Evolutionary conservation across 371 early-diverging fungal species (phyloP).

Genomic region (Mucor saturninus): DNA sequence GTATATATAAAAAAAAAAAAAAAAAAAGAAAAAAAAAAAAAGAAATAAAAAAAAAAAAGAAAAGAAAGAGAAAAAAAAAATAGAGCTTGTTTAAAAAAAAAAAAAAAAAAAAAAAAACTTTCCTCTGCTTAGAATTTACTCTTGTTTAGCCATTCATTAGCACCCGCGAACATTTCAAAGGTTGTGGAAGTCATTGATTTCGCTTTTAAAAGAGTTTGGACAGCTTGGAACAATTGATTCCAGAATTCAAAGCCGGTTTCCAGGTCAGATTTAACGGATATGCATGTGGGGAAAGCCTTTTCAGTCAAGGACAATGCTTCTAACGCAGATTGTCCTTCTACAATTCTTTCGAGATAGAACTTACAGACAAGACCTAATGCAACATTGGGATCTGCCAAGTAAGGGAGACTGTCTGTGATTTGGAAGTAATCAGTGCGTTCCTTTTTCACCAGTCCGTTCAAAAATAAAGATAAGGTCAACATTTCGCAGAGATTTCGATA

Average conservation of each 20-base stretch:
- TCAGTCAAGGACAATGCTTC: constrained; percentile 40
- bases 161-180: constrained; percentile 45
- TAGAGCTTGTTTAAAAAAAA: neutral
- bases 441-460: constrained; percentile 56
- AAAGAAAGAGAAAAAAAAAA: neutral
- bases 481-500: constrained; percentile 70
- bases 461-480: constrained; percentile 59
- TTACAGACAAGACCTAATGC: constrained; percentile 58
- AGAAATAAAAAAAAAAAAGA: no score
- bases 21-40: neutral
- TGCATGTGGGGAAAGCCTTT: constrained; percentile 49
- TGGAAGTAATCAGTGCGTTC: constrained; percentile 58
- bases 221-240: constrained; percentile 46
- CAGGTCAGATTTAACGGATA: constrained; percentile 49
- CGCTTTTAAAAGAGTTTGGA: constrained; percentile 35
- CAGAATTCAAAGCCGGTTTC: constrained; percentile 57
- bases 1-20: neutral
- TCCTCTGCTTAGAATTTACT: constrained; percentile 7
- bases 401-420: constrained; percentile 59
- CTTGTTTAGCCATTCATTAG: constrained; percentile 52
- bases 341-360: constrained; percentile 47
- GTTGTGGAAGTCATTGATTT: constrained; percentile 27
- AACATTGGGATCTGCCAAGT: constrained; percentile 57
- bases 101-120: neutral
- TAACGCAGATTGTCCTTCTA: constrained; percentile 24